phyloP scores from a whole-genome alignment of 2,329 filamentous ascomycete genomes.

The Ophiostoma tasmaniense region DNA sequence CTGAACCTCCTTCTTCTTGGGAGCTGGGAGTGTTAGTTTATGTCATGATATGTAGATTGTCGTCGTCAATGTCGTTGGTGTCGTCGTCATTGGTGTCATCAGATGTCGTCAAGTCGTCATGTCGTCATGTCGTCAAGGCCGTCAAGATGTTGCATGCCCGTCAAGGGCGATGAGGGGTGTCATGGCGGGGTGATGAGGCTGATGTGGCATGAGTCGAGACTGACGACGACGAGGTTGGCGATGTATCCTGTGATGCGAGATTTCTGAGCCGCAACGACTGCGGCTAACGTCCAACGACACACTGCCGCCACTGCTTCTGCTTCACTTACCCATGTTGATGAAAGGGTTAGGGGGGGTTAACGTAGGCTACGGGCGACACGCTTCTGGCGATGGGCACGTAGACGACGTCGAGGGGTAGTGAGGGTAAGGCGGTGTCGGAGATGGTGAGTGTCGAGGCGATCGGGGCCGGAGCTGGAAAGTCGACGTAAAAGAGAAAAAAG shows the following conservation, averaged over 20 bases:
- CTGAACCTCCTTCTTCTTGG: slow-evolving; percentile 86
- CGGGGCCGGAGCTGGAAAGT: slow-evolving; percentile 5
- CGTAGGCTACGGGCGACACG: slow-evolving; percentile 27
- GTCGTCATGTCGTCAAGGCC: too few relatives aligned
- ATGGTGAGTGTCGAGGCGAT: slow-evolving; percentile 2
- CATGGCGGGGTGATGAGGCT: too few relatives aligned
- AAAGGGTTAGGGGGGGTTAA: not conserved
- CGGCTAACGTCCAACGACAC: too few relatives aligned
- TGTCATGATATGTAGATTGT: not conserved
- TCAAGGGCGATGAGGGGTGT: too few relatives aligned
- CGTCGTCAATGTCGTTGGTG: not conserved
- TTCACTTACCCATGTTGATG: slow-evolving; percentile 28
- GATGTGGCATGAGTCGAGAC: too few relatives aligned
- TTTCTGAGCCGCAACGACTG: not conserved
- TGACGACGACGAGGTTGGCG: not conserved
- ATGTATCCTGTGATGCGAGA: not conserved
- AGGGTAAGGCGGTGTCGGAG: slow-evolving; percentile 12
- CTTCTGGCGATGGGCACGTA: slow-evolving; percentile 25
- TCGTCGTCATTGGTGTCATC: not conserved
- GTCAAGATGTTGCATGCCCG: too few relatives aligned
- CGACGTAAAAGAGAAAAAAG: not conserved
- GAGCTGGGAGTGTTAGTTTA: slow-evolving; percentile 52
- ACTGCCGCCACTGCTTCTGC: too few relatives aligned
- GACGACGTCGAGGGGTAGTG: slow-evolving; percentile 17
- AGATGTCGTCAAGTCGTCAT: not conserved